Evolutionary conservation across 2,329 filamentous ascomycete genomes (phyloP), one percentile per base, ranked within the genome.

Genomic region (Monosporascus sp.): DNA sequence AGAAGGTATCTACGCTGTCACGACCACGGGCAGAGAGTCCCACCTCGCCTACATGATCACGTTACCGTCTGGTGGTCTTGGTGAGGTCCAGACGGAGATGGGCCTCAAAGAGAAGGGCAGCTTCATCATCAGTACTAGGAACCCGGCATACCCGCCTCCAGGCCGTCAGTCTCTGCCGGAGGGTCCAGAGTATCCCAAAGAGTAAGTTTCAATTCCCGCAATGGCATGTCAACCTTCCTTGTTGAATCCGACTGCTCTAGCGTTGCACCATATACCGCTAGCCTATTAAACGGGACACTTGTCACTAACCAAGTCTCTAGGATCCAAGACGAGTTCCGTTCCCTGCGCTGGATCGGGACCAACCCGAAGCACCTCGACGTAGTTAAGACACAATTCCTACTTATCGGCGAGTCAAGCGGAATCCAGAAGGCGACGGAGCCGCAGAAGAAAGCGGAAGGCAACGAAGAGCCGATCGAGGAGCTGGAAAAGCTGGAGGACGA

Each of bases 1-100:
- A 0, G 90, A 96, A 67, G 92, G 91, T 1, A 83, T 96, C 0
- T 96, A 96, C 62, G 87, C 86, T 0, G 84, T 96, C 50, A 90
- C 86, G 0, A 83, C 80, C 2, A 89, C 86, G 0, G 84, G 83
- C 1, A 76, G 85, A 0, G 82, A 87, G 47, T 89, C 84, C 2
- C 90, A 96, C 61, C 75, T 97, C 8, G 88, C 81, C 1, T 96
- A 96, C 64, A 80, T 91, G 54, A 73, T 91, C 47, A 96, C 89
- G 0, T 78, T 93, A 27, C 90, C 90, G 0, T 72, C 79, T 3
- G 73, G 88, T 54, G 42, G 42, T 17, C 66, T 89, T 2, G 86
- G 85, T 1, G 81, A 90, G 48, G 78, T 94, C 0, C 90, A 96
- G 69, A 76, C 81, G 39, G 84, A 90, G 52, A 77, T 96, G 14